A percentile compares a stretch with the other conserved stretches of the same genome.
These are phyloP conservation scores for Penicillium simplicissimum DNA, from an alignment of 495 filamentous ascomycete genomes.

Conservation along the genomic window DNA sequence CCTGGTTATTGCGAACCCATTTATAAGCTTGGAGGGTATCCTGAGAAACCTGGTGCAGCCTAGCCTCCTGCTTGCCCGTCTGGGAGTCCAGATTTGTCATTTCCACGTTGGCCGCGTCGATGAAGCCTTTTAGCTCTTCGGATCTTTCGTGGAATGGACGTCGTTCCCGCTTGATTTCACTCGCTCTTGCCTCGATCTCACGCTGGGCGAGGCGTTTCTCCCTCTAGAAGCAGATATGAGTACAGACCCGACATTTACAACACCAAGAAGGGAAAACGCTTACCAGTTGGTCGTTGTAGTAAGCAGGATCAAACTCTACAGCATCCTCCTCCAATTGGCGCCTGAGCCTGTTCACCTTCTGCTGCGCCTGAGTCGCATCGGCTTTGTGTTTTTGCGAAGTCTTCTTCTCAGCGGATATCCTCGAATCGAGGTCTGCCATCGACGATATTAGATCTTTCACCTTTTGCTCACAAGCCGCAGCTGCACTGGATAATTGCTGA, in stretches of 20 bases:
- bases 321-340: slow-evolving; percentile 51
- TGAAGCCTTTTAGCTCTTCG: slow-evolving; percentile 27
- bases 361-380: slow-evolving; percentile 46
- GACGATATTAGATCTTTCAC: slow-evolving; percentile 55
- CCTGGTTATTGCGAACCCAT: slow-evolving; percentile 73
- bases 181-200: slow-evolving; percentile 31
- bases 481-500: slow-evolving; percentile 51
- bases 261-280: slow-evolving; percentile 17
- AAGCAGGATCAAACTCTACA: slow-evolving; percentile 53
- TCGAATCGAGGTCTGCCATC: slow-evolving; percentile 55
- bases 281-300: slow-evolving; percentile 54
- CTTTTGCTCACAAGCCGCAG: slow-evolving; percentile 47
- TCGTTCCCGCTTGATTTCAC: slow-evolving; percentile 32
- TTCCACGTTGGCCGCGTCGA: slow-evolving; percentile 46
- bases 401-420: slow-evolving; percentile 60
- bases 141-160: slow-evolving; percentile 28
- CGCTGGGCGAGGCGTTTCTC: slow-evolving; percentile 39
- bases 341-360: slow-evolving; percentile 45
- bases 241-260: not conserved
- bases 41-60: slow-evolving; percentile 54
- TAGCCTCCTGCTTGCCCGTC: slow-evolving; percentile 69
- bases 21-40: slow-evolving; percentile 73
- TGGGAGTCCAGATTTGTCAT: slow-evolving; percentile 69
- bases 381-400: slow-evolving; percentile 50
- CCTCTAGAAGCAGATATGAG: slow-evolving; percentile 26